phyloP scores from a whole-genome alignment of 2,329 filamentous ascomycete genomes.

The Colletotrichum orbiculare region DNA sequence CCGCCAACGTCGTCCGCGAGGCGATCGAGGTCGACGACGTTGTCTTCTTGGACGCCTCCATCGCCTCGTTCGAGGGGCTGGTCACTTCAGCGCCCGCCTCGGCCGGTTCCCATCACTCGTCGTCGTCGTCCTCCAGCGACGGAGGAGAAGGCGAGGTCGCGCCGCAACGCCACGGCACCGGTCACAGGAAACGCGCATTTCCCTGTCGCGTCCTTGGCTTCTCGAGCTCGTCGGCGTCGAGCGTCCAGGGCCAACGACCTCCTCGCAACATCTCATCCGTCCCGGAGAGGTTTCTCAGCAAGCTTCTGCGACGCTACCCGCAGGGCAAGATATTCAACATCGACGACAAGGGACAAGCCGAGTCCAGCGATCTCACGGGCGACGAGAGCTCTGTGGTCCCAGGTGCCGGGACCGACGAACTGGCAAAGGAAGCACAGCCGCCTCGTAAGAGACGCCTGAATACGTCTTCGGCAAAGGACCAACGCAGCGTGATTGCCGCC shows the following conservation, averaged over 20 bases:
- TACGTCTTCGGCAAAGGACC: slow-evolving; percentile 36
- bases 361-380: slow-evolving; percentile 44
- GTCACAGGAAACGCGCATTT: background rate
- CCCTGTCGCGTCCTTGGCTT: slow-evolving; percentile 51
- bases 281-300: slow-evolving; percentile 51
- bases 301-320: slow-evolving; percentile 56
- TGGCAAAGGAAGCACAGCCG: background rate
- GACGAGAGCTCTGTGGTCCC: slow-evolving; percentile 31
- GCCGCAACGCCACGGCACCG: too few species aligned
- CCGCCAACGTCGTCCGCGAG: slow-evolving; percentile 55
- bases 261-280: slow-evolving; percentile 40
- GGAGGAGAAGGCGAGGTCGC: slow-evolving; percentile 20
- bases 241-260: slow-evolving; percentile 44
- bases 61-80: slow-evolving; percentile 42
- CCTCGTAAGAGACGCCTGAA: background rate
- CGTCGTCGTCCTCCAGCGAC: slow-evolving; percentile 36
- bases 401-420: too few species aligned
- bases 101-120: background rate
- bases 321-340: slow-evolving; percentile 59
- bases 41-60: slow-evolving; percentile 36
- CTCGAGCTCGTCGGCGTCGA: slow-evolving; percentile 48
- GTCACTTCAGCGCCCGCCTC: slow-evolving; percentile 32
- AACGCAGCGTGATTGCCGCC: slow-evolving; percentile 44
- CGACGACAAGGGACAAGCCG: slow-evolving; percentile 49
- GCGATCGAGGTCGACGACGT: slow-evolving; percentile 46